Conservation (phyloP, 345 rosid genomes). For the Linum trigynum region DNA sequence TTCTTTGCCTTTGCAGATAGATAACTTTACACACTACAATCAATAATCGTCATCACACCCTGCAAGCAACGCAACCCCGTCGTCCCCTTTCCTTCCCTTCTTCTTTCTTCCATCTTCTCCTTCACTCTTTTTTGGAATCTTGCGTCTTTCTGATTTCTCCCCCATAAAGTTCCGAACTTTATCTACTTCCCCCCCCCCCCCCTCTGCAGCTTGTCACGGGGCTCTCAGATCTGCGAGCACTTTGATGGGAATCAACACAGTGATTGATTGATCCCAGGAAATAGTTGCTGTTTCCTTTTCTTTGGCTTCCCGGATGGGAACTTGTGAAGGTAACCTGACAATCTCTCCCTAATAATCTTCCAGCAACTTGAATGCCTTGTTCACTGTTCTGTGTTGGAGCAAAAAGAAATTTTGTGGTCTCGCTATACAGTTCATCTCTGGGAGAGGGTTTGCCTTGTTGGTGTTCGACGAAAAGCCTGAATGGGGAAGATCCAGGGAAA, state of each 20-base stretch:
- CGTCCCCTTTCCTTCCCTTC: neutral
- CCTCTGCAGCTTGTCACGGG: too few relatives aligned
- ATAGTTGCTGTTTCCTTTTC: slow-evolving; percentile 14
- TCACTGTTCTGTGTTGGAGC: neutral
- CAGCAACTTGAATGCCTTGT: slow-evolving; percentile 15
- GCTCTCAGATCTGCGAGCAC: slow-evolving; percentile 25
- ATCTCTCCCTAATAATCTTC: neutral
- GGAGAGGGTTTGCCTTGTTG: slow-evolving; percentile 5
- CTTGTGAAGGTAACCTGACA: slow-evolving; percentile 21
- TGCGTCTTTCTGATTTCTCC: slow-evolving; percentile 3
- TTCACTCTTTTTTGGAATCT: slow-evolving; percentile 2
- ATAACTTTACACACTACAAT: slow-evolving; percentile 17
- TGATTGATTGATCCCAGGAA: slow-evolving; percentile 7
- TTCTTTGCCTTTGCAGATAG: slow-evolving; percentile 1
- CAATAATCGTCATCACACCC: slow-evolving; percentile 11
- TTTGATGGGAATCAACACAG: slow-evolving; percentile 2
- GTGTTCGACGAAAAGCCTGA: slow-evolving; percentile 14
- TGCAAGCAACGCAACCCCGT: slow-evolving; percentile 8
- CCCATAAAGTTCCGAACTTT: neutral
- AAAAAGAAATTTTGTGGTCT: slow-evolving; percentile 4
- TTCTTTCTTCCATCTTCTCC: slow-evolving; percentile 3
- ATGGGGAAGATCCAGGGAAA: slow-evolving; percentile 30
- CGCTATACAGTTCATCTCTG: neutral
- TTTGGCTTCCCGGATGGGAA: slow-evolving; percentile 8
- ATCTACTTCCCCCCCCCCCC: too few relatives aligned